Evolutionary conservation across 2,329 filamentous ascomycete genomes (phyloP).

Genomic region (Exophiala calicioides): DNA sequence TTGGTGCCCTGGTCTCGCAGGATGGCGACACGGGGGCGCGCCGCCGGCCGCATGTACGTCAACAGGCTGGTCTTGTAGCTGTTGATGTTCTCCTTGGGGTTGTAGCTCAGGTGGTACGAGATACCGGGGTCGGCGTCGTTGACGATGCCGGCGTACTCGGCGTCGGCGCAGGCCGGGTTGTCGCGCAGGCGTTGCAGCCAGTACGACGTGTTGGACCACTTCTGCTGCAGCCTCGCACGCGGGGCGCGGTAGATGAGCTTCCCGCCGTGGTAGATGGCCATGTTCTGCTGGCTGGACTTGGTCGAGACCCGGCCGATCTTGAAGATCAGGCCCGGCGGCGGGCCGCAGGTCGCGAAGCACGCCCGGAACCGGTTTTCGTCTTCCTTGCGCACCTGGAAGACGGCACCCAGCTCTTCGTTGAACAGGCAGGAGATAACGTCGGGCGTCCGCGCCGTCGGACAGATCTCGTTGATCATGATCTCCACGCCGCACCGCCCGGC

Average conservation of each 20-base stretch:
- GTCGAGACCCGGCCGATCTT: constrained; percentile 77
- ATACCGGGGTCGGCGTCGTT: constrained; percentile 80
- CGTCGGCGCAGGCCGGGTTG: constrained; percentile 81
- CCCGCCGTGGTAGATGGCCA: constrained; percentile 72
- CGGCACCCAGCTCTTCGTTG: constrained; percentile 92
- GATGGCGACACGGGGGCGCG: constrained; percentile 79
- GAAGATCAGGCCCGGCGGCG: constrained; percentile 76
- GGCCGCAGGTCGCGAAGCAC: constrained; percentile 88
- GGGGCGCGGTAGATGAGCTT: constrained; percentile 68
- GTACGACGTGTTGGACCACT: constrained; percentile 85
- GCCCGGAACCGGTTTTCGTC: constrained; percentile 83
- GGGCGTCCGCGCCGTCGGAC: constrained; percentile 60
- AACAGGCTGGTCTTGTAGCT: constrained; percentile 46
- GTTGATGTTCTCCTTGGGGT: constrained; percentile 66
- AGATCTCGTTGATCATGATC: constrained; percentile 72
- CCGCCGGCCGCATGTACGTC: constrained; percentile 61
- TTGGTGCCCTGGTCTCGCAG: constrained; percentile 95
- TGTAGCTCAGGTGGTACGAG: constrained; percentile 78
- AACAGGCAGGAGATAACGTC: constrained; percentile 78
- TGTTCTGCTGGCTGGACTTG: constrained; percentile 66
- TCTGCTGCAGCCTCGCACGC: constrained; percentile 75
- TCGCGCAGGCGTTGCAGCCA: constrained; percentile 89
- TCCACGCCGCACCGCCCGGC: constrained; percentile 87
- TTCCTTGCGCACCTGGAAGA: constrained; percentile 88
- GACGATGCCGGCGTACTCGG: constrained; percentile 73